phyloP scores from a whole-genome alignment of 2,329 filamentous ascomycete genomes.

The Diaporthe sp. region DNA sequence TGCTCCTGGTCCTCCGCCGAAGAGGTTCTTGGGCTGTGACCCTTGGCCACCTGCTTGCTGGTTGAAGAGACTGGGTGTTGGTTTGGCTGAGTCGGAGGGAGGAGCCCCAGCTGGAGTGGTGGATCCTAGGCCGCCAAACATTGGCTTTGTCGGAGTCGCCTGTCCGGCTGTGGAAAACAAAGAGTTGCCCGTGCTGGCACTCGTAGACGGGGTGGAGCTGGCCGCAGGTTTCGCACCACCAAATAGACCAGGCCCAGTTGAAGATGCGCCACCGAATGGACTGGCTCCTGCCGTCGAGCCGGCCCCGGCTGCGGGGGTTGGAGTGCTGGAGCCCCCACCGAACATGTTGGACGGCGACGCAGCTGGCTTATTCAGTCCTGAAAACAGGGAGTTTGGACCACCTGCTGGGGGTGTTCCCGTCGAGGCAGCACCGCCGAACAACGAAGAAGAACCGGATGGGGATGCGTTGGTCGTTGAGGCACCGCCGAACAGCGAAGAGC shows the following conservation, averaged over 20 bases:
- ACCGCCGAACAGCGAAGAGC: slow-evolving; percentile 32
- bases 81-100: slow-evolving; percentile 53
- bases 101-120: slow-evolving; percentile 71
- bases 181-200: slow-evolving; percentile 40
- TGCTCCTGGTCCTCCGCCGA: slow-evolving; percentile 39
- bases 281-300: slow-evolving; percentile 27
- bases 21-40: slow-evolving; percentile 31
- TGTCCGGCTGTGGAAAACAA: slow-evolving; percentile 47
- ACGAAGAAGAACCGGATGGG: slow-evolving; percentile 47
- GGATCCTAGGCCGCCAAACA: slow-evolving; percentile 60
- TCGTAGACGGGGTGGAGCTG: slow-evolving; percentile 40
- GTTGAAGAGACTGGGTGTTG: slow-evolving; percentile 38
- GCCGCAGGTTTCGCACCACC: slow-evolving; percentile 38
- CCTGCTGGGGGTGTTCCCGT: slow-evolving; percentile 47
- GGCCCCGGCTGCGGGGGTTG: slow-evolving; percentile 37
- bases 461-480: slow-evolving; percentile 46
- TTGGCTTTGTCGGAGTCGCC: slow-evolving; percentile 62
- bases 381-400: slow-evolving; percentile 45
- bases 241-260: slow-evolving; percentile 47
- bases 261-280: slow-evolving; percentile 31
- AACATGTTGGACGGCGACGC: slow-evolving; percentile 44
- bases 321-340: slow-evolving; percentile 44
- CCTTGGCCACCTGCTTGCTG: slow-evolving; percentile 33
- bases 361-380: slow-evolving; percentile 41
- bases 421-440: slow-evolving; percentile 49